Percentiles rank a stretch among this genome's conserved stretches.
phyloP scores from a whole-genome alignment of 257 asterid species.

The Nicotiana obtusifolia region DNA sequence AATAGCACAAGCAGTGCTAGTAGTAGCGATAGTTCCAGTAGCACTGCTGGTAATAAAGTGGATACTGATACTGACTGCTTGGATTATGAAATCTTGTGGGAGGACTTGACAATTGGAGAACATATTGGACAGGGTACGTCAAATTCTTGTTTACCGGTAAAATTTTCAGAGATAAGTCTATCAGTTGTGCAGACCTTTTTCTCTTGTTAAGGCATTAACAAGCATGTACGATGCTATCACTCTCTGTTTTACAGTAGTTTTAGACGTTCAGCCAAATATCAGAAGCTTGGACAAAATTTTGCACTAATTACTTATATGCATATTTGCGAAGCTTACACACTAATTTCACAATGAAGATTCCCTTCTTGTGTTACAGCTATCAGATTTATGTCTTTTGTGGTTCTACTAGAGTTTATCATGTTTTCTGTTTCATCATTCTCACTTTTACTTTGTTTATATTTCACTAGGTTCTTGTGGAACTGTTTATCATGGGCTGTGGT shows the following conservation, averaged over 20 bases:
- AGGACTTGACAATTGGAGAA: conserved; percentile 86
- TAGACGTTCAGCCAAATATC: neutral
- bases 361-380: neutral
- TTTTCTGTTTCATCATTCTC: conserved; percentile 14
- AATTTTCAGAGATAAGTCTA: conserved; percentile 1
- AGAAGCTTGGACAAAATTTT: neutral
- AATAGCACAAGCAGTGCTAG: conserved; percentile 87
- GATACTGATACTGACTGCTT: conserved; percentile 65
- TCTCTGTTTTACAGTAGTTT: neutral
- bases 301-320: neutral
- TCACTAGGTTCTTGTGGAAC: conserved; percentile 95
- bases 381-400: neutral
- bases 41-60: conserved; percentile 62
- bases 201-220: neutral
- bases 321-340: neutral
- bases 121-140: conserved; percentile 88
- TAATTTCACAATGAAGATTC: neutral
- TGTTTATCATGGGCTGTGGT: conserved; percentile 94
- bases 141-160: conserved; percentile 4
- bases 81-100: conserved; percentile 91
- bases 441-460: conserved; percentile 17
- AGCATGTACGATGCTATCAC: neutral
- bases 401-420: conserved; percentile 9
- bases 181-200: conserved; percentile 8
- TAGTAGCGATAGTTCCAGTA: conserved; percentile 76